phyloP scores from a whole-genome alignment of 164 flowering plant species.

The Euptelea pleiosperma region DNA sequence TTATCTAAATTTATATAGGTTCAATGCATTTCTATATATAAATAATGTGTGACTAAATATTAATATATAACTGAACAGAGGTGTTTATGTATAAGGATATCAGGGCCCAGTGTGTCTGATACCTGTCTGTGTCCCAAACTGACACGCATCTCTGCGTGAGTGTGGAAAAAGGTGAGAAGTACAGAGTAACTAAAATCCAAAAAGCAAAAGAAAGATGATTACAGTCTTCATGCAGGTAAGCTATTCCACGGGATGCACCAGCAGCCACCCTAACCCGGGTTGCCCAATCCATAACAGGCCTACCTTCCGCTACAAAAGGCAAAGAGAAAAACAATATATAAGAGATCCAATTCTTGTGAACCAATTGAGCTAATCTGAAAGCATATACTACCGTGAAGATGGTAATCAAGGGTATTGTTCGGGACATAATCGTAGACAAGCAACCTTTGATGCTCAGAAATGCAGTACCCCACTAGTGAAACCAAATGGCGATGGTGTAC shows the following conservation, averaged over 20 bases:
- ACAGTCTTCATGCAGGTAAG: constrained; percentile 96
- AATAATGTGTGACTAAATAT: neutral
- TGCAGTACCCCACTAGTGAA: constrained; percentile 89
- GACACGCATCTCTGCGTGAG: too few relatives aligned
- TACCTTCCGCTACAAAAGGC: constrained; percentile 42
- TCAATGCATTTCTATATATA: neutral
- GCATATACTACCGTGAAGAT: constrained; percentile 74
- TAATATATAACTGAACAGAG: neutral
- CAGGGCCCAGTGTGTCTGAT: neutral
- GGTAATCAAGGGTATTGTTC: constrained; percentile 73
- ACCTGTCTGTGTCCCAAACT: too few relatives aligned
- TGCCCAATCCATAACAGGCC: constrained; percentile 69
- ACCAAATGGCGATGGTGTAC: constrained; percentile 63
- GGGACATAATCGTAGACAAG: constrained; percentile 83
- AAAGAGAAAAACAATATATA: constrained; percentile 3
- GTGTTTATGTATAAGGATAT: neutral
- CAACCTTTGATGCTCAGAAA: constrained; percentile 58
- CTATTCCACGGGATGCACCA: constrained; percentile 92
- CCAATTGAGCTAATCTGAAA: neutral
- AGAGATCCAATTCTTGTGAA: neutral
- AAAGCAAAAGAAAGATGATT: constrained; percentile 20
- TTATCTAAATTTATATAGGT: too few relatives aligned
- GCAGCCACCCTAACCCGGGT: constrained; percentile 65
- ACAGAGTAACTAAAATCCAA: neutral
- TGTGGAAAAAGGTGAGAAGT: neutral